phyloP scores from a whole-genome alignment of 1,139 yeast species.

The Suhomyces choctaworum region DNA sequence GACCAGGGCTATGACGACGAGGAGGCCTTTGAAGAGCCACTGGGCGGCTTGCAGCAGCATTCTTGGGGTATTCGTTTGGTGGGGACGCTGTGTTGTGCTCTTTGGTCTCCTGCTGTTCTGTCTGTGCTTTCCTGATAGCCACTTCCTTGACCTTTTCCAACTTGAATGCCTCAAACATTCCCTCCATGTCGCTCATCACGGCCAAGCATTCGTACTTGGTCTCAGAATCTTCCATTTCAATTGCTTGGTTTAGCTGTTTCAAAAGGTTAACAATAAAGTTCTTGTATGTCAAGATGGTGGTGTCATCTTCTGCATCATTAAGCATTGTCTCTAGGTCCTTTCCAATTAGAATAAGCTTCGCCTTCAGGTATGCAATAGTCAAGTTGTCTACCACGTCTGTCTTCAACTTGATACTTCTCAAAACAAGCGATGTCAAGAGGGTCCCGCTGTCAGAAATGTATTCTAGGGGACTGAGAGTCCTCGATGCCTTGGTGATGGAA shows the following conservation, averaged over 20 bases:
- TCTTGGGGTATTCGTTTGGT: neutral
- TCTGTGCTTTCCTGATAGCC: conserved; percentile 2
- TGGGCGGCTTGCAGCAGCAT: neutral
- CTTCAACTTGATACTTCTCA: conserved; percentile 51
- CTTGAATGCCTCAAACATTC: conserved; percentile 56
- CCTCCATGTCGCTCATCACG: conserved; percentile 60
- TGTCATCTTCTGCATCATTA: conserved; percentile 17
- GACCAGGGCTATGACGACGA: conserved; percentile 10
- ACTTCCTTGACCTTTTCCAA: conserved; percentile 33
- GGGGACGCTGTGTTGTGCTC: conserved; percentile 1
- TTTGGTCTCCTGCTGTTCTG: conserved; percentile 1
- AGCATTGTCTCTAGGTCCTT: conserved; percentile 51
- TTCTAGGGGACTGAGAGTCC: conserved; percentile 45
- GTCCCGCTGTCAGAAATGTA: conserved; percentile 61
- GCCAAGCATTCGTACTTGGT: conserved; percentile 60
- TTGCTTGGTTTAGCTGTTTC: conserved; percentile 52
- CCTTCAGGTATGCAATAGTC: conserved; percentile 56
- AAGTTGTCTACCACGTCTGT: conserved; percentile 50
- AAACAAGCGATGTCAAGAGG: conserved; percentile 49
- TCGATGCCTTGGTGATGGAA: conserved; percentile 43
- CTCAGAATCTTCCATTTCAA: conserved; percentile 49
- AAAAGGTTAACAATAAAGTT: conserved; percentile 52
- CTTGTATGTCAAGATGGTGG: conserved; percentile 50
- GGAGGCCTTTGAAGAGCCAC: neutral
- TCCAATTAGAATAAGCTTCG: conserved; percentile 56